Evolutionary conservation across 345 rosid genomes (phyloP).

Genomic region (Hypericum androsaemum): DNA sequence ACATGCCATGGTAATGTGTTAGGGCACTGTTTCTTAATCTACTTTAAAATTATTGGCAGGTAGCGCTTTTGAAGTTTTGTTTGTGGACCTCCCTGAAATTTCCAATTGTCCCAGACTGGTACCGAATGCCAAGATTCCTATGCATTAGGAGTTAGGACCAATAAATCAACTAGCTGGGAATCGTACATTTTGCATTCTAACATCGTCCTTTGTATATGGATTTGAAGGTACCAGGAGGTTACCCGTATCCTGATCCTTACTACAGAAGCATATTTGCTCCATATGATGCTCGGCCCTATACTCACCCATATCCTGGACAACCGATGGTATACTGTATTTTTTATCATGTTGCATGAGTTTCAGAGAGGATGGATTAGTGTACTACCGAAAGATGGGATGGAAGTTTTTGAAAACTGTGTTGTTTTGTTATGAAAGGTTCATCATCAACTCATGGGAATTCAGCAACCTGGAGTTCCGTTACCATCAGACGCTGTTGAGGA

Average conservation of each 20-base stretch:
- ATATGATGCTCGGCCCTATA: slow-evolving; percentile 57
- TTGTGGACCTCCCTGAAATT: background rate
- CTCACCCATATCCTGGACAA: slow-evolving; percentile 69
- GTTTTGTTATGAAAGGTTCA: slow-evolving; percentile 48
- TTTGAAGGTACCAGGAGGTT: slow-evolving; percentile 58
- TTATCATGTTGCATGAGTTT: background rate
- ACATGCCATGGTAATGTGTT: slow-evolving; percentile 39
- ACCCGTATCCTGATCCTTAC: slow-evolving; percentile 92
- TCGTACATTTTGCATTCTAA: slow-evolving; percentile 13
- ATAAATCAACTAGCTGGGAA: background rate
- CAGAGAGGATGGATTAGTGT: background rate
- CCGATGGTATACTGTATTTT: slow-evolving; percentile 40
- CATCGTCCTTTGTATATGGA: slow-evolving; percentile 18
- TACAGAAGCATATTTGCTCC: slow-evolving; percentile 92
- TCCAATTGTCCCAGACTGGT: too few species aligned
- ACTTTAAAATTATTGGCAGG: background rate
- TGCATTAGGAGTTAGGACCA: too few species aligned
- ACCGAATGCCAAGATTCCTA: too few species aligned
- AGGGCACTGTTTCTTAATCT: slow-evolving; percentile 9
- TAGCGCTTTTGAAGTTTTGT: background rate
- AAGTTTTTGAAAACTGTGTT: background rate
- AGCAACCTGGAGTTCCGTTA: slow-evolving; percentile 94
- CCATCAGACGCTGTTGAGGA: slow-evolving; percentile 91
- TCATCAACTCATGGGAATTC: slow-evolving; percentile 92
- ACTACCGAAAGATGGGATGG: background rate